Conservation (phyloP, 345 rosid genomes). For the Brassica carinata region DNA sequence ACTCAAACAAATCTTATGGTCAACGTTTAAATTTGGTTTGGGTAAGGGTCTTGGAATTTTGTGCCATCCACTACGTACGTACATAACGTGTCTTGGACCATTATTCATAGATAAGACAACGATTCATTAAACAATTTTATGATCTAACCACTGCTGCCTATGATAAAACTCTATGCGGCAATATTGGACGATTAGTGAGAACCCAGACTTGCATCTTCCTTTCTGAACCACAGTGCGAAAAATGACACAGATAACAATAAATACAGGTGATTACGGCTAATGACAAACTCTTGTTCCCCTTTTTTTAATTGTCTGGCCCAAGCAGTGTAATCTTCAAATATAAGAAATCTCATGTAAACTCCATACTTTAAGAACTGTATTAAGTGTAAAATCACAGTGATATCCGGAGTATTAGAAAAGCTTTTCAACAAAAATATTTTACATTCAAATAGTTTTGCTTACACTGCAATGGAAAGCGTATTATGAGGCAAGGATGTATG, state of each 20-base stretch:
- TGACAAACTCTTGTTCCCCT: constrained; percentile 22
- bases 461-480: constrained; percentile 86
- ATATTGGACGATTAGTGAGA: constrained; percentile 31
- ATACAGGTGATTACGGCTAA: constrained; percentile 13
- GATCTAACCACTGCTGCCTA: constrained; percentile 18
- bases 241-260: constrained; percentile 27
- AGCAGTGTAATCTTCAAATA: constrained; percentile 67
- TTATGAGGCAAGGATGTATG: constrained; percentile 68
- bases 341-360: constrained; percentile 4
- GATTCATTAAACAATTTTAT: too few relatives aligned
- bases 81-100: too few relatives aligned
- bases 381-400: background rate
- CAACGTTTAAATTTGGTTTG: too few relatives aligned
- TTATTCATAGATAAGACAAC: too few relatives aligned
- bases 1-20: too few relatives aligned
- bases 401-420: background rate
- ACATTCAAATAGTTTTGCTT: constrained; percentile 31
- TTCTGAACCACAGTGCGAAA: constrained; percentile 24
- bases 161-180: constrained; percentile 35
- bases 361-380: too few relatives aligned
- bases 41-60: too few relatives aligned
- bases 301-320: constrained; percentile 66
- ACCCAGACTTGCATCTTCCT: constrained; percentile 35
- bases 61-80: too few relatives aligned
- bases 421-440: background rate